These are phyloP conservation scores for Ascochyta pisi DNA, from an alignment of 2,329 filamentous ascomycete species.

Conservation along the genomic window DNA sequence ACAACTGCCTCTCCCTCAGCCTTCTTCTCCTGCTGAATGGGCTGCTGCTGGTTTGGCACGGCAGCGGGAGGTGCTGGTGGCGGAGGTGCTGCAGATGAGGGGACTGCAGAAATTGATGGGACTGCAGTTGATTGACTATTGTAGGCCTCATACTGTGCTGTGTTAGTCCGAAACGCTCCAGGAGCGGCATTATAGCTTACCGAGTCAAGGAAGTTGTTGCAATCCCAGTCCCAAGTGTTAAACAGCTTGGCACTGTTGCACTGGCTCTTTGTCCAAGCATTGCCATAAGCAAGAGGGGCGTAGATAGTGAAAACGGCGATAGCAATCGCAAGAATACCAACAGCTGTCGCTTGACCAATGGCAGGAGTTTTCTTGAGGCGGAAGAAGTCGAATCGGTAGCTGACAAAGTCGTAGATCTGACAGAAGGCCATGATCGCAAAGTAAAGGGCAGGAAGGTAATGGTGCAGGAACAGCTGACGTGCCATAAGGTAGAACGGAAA, in stretches of 20 bases:
- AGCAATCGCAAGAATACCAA: constrained; percentile 75
- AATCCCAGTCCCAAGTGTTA: constrained; percentile 94
- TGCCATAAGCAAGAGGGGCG: constrained; percentile 89
- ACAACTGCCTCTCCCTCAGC: constrained; percentile 40
- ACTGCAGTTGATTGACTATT: constrained; percentile 23
- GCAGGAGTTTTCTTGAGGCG: constrained; percentile 73
- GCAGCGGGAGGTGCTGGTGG: constrained; percentile 28
- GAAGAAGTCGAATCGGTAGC: constrained; percentile 72
- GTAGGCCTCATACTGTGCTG: constrained; percentile 42
- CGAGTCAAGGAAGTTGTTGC: constrained; percentile 86
- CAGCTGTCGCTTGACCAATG: constrained; percentile 76
- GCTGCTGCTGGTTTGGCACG: constrained; percentile 21
- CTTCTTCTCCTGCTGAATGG: constrained; percentile 24
- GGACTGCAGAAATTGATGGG: constrained; percentile 29
- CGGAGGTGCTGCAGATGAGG: constrained; percentile 35
- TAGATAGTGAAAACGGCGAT: constrained; percentile 83
- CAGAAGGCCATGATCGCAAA: constrained; percentile 90
- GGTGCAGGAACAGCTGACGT: constrained; percentile 96
- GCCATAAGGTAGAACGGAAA: constrained; percentile 99
- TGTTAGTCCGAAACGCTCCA: constrained; percentile 14
- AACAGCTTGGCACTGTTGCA: constrained; percentile 90
- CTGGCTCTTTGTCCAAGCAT: constrained; percentile 87
- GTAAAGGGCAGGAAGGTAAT: constrained; percentile 97
- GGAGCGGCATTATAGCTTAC: constrained; percentile 66
- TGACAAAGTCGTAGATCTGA: constrained; percentile 86